Percentiles rank a stretch among this genome's conserved stretches.
phyloP scores from a whole-genome alignment of 768 basidiomycete genomes.

The Asterophora parasitica region DNA sequence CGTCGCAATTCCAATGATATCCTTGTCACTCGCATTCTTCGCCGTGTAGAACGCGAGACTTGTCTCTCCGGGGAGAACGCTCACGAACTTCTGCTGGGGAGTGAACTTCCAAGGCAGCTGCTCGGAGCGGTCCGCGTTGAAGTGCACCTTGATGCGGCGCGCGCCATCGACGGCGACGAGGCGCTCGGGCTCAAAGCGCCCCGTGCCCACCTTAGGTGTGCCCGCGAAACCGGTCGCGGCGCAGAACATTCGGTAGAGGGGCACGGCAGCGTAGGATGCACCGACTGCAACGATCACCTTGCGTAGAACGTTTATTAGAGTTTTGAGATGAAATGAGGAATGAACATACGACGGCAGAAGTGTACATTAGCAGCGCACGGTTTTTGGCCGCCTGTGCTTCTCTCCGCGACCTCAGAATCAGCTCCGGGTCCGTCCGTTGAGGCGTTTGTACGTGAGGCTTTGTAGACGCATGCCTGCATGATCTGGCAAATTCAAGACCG shows the following conservation, averaged over 20 bases:
- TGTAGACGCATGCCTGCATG: conserved; percentile 15
- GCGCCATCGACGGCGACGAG: conserved; percentile 70
- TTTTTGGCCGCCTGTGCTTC: conserved; percentile 55
- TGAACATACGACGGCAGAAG: conserved; percentile 67
- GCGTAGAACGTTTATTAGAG: not conserved
- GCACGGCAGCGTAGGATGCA: conserved; percentile 94
- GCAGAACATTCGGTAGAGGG: conserved; percentile 97
- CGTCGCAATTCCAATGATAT: conserved; percentile 97
- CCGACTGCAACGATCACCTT: conserved; percentile 80
- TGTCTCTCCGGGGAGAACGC: conserved; percentile 92
- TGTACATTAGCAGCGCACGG: conserved; percentile 77
- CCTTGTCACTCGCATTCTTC: conserved; percentile 75
- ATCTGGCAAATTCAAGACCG: not conserved
- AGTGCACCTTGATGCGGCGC: conserved; percentile 85
- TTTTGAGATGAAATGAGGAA: not conserved
- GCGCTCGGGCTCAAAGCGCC: conserved; percentile 78
- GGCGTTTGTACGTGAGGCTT: conserved; percentile 2
- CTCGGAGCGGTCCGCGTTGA: conserved; percentile 90
- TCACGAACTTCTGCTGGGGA: conserved; percentile 86
- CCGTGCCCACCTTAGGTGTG: conserved; percentile 86
- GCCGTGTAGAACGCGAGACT: conserved; percentile 96
- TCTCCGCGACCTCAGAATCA: conserved; percentile 21
- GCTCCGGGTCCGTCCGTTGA: conserved; percentile 1
- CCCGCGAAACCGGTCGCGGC: conserved; percentile 96
- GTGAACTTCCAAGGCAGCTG: conserved; percentile 90